Evolutionary conservation across 768 basidiomycete genomes (phyloP).

Genomic region (Chalciporus pseudorubinellus): DNA sequence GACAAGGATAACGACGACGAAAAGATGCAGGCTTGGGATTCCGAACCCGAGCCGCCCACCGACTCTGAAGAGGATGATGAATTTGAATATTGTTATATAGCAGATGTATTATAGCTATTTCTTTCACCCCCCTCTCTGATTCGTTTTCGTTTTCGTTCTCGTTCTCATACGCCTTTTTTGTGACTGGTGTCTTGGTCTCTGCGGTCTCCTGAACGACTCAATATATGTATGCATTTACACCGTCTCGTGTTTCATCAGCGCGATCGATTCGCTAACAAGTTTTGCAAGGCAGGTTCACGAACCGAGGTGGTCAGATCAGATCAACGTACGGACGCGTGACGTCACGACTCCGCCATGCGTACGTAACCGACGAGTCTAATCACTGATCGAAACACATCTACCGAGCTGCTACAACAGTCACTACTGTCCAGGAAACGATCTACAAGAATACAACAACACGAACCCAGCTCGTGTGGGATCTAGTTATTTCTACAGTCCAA

Average conservation of each 20-base stretch:
- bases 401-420: too few species aligned
- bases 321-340: too few species aligned
- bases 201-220: too few species aligned
- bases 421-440: neutral
- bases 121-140: neutral
- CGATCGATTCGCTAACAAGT: neutral
- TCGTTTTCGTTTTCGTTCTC: neutral
- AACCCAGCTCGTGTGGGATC: neutral
- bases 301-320: too few species aligned
- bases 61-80: conserved; percentile 27
- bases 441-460: neutral
- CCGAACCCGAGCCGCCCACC: conserved; percentile 19
- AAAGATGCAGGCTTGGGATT: conserved; percentile 16
- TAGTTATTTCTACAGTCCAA: neutral
- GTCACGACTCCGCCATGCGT: too few species aligned
- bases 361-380: too few species aligned
- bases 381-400: too few species aligned
- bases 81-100: conserved; percentile 25
- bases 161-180: neutral
- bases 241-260: neutral
- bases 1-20: conserved; percentile 7
- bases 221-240: too few species aligned
- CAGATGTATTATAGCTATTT: conserved; percentile 2
- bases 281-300: too few species aligned
- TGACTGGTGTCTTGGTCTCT: neutral